Percentiles rank a stretch among this genome's conserved stretches.
phyloP scores from a whole-genome alignment of 164 flowering plant genomes.

The Buxus sempervirens region DNA sequence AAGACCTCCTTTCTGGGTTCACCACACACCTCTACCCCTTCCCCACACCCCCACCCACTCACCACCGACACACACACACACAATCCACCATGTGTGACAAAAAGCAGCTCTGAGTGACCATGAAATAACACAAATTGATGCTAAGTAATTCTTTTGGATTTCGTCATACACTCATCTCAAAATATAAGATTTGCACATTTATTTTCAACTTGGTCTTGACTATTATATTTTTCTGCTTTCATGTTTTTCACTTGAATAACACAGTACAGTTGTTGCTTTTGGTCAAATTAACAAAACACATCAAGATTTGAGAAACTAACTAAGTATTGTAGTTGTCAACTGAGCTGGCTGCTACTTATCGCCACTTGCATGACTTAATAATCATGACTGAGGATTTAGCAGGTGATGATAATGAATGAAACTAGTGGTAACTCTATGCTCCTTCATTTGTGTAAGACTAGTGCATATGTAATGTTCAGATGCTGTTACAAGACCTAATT shows the following conservation, averaged over 20 bases:
- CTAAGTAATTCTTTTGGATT: not conserved
- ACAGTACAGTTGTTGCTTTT: too few species aligned
- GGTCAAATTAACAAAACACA: not conserved
- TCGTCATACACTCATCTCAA: not conserved
- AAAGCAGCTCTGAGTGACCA: too few species aligned
- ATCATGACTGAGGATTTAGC: too few species aligned
- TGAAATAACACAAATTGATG: too few species aligned
- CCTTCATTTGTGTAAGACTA: not conserved
- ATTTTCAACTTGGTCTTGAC: not conserved
- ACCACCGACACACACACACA: too few species aligned
- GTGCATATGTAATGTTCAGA: too few species aligned
- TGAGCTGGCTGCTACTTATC: not conserved
- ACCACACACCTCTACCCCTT: too few species aligned
- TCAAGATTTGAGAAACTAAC: not conserved
- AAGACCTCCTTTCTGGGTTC: too few species aligned
- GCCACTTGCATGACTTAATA: not conserved
- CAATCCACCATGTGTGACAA: too few species aligned
- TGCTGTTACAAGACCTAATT: too few species aligned
- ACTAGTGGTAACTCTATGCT: not conserved
- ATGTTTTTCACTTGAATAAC: not conserved
- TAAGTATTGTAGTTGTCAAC: not conserved
- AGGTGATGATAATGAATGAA: not conserved
- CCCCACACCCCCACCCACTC: too few species aligned
- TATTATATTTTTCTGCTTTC: not conserved
- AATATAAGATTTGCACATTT: not conserved